Base-by-base conservation (phyloP, 1,284 basidiomycete species). In the Cutaneotrichosporon daszewskae region DNA sequence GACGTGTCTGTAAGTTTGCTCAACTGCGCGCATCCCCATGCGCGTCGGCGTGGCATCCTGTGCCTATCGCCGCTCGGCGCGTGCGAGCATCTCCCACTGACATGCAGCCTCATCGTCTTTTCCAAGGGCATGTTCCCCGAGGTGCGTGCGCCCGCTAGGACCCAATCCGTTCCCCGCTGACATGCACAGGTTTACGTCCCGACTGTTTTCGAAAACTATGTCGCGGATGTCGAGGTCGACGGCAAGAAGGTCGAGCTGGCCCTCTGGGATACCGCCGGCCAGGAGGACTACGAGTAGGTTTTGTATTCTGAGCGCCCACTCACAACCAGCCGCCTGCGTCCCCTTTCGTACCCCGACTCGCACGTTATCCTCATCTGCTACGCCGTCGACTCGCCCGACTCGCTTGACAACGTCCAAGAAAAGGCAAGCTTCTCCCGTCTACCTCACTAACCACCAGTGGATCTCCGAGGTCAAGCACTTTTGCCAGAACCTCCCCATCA, bases 341-440 rank as follows among this genome's bases (percentile, higher is more conserved):
- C 89, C 47, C 80, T 91, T 55, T 85, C 82, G 50, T 92, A 91
- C 74, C 88, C 87, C 29, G 88, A 92, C 74, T 87, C 87, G 18
- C 84, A 92, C 68, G 88, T 92, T 66, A 88, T 92, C 71, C 79
- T 94, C 49, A 90, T 94, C 71, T 92, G 88, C 71, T 94, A 91
- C 67, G 85, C 88, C 32, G 82, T 92, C 54, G 89, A 94, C 75
- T 87, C 83, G 43, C 89, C 90, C 26, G 87, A 90, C 68, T 90
- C 87, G 40, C 75, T 94, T 53, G 89, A 91, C 74, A 94, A 94
- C 76, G 87, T 94, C 26, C 86, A 92, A 75, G 89, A 92, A 75
- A 94, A 92, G 84, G 87, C 86, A 28, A 32, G 80, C 72, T 26
- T 9, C 22, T 28, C 22, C 3, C 31, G 14, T 27, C 17, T n/a